A percentile compares a stretch with the other conserved stretches of the same genome.
These are phyloP conservation scores for Ballota nigra DNA, from an alignment of 257 asterid species.

Conservation along the genomic window DNA sequence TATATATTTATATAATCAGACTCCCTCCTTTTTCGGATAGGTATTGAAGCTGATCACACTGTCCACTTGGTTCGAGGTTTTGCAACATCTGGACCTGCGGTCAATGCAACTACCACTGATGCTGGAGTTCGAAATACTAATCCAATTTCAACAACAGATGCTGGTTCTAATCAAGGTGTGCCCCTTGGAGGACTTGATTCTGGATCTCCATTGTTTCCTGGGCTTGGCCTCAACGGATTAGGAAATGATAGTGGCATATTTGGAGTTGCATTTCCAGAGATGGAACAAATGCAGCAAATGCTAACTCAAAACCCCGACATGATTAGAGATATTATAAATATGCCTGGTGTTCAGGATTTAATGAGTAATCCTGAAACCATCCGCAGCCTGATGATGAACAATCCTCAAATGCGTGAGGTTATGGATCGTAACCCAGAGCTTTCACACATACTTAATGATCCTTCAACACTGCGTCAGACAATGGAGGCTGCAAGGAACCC, in stretches of 20 bases:
- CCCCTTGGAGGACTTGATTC: conserved; percentile 35
- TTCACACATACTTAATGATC: conserved; percentile 62
- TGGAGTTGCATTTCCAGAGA: conserved; percentile 56
- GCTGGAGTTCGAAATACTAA: background rate
- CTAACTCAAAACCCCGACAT: conserved; percentile 54
- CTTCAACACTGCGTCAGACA: conserved; percentile 57
- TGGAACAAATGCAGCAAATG: conserved; percentile 56
- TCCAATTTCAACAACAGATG: conserved; percentile 33
- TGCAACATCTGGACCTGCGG: conserved; percentile 42
- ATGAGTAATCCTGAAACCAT: conserved; percentile 63
- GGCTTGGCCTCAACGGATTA: conserved; percentile 40
- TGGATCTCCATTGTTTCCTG: conserved; percentile 43
- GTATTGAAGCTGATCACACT: conserved; percentile 65
- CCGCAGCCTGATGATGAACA: conserved; percentile 59
- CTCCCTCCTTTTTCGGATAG: conserved; percentile 26
- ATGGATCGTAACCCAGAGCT: conserved; percentile 70
- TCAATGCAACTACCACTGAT: conserved; percentile 26
- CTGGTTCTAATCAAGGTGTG: conserved; percentile 27
- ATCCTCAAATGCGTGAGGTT: conserved; percentile 72
- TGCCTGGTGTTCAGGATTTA: conserved; percentile 49
- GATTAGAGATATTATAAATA: conserved; percentile 59
- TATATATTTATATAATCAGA: conserved; percentile 4
- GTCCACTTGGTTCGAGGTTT: conserved; percentile 63
- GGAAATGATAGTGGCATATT: conserved; percentile 43
- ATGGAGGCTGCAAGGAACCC: conserved; percentile 69